phyloP scores from a whole-genome alignment of 495 filamentous ascomycete genomes.

The Parachaetomium inaequale region DNA sequence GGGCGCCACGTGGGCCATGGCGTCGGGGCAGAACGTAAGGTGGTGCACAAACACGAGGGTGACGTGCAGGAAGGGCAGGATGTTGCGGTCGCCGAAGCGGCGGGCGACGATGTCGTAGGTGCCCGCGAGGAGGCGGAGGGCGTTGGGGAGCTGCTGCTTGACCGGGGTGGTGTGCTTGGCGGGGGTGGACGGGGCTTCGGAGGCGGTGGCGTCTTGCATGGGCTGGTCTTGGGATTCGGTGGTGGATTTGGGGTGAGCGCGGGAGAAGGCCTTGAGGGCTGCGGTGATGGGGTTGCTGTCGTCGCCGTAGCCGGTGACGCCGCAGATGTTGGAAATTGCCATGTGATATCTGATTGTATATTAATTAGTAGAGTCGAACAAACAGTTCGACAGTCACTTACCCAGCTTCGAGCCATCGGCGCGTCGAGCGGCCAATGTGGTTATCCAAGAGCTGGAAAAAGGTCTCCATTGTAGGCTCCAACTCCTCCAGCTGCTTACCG shows the following conservation, averaged over 20 bases:
- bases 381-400: constrained; percentile 14
- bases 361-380: constrained; percentile 34
- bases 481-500: constrained; percentile 44
- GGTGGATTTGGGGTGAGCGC: neutral
- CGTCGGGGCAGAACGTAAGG: constrained; percentile 48
- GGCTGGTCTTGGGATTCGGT: constrained; percentile 19
- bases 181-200: constrained; percentile 16
- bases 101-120: constrained; percentile 54
- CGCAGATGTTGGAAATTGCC: constrained; percentile 45
- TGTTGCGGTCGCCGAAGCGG: constrained; percentile 58
- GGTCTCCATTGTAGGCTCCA: constrained; percentile 44
- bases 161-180: constrained; percentile 5
- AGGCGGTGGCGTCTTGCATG: constrained; percentile 19
- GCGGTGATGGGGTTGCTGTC: constrained; percentile 37
- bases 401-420: constrained; percentile 63
- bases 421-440: constrained; percentile 55
- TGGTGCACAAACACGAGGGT: constrained; percentile 67
- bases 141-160: constrained; percentile 27
- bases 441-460: constrained; percentile 55
- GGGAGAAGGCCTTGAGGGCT: constrained; percentile 23
- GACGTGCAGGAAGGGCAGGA: constrained; percentile 65
- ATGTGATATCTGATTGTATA: constrained; percentile 51
- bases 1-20: constrained; percentile 42
- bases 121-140: constrained; percentile 28
- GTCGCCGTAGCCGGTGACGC: constrained; percentile 39